These are phyloP conservation scores for Botrytis elliptica DNA, from an alignment of 2,329 filamentous ascomycete genomes.

Conservation along the genomic window DNA sequence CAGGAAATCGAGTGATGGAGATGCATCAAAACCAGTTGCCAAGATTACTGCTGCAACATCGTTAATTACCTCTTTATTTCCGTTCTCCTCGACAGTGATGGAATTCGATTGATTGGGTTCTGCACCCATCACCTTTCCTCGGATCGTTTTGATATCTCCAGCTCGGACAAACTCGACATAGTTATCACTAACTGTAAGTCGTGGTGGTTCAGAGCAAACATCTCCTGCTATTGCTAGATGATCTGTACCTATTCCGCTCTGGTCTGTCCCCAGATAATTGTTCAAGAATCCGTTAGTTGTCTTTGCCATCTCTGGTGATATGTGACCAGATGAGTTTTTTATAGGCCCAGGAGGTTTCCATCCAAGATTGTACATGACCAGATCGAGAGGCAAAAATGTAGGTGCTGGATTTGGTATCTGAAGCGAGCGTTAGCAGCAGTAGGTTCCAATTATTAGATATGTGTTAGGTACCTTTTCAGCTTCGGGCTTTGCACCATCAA, in stretches of 20 bases:
- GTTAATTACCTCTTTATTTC: constrained; percentile 42
- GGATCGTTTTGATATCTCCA: constrained; percentile 51
- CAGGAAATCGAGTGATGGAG: constrained; percentile 63
- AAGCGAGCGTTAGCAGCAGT: constrained; percentile 38
- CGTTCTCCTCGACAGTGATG: constrained; percentile 38
- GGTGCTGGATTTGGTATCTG: constrained; percentile 46
- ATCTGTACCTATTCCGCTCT: constrained; percentile 46
- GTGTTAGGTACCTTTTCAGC: constrained; percentile 32
- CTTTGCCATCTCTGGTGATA: constrained; percentile 57
- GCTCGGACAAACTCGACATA: constrained; percentile 74
- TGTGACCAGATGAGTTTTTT: constrained; percentile 62
- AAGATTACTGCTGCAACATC: constrained; percentile 67
- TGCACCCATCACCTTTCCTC: constrained; percentile 29
- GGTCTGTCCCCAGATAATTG: constrained; percentile 51
- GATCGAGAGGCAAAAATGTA: constrained; percentile 70
- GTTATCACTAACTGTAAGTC: constrained; percentile 67
- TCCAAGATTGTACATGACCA: constrained; percentile 68
- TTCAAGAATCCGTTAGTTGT: constrained; percentile 53
- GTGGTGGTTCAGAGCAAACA: constrained; percentile 51
- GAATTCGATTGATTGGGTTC: neutral
- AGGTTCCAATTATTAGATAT: neutral
- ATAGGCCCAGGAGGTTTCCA: constrained; percentile 59
- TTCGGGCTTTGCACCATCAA: constrained; percentile 22
- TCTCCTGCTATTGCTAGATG: constrained; percentile 39
- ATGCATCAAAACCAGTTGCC: constrained; percentile 72